Percentiles rank a stretch among this genome's conserved stretches.
phyloP scores from a whole-genome alignment of 805 yeast species.

The Jamesozyma hellenica region DNA sequence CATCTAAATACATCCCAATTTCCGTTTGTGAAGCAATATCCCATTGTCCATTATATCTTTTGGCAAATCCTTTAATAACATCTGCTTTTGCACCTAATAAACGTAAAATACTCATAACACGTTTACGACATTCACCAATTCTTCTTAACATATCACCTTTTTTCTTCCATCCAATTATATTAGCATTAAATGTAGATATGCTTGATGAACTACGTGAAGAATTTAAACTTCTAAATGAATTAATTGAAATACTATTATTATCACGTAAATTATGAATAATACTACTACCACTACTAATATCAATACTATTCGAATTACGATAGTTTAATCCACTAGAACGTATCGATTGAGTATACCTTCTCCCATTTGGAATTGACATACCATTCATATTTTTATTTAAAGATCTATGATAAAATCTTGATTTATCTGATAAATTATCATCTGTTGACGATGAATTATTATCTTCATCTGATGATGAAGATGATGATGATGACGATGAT shows the following conservation, averaged over 20 bases:
- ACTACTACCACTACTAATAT: background rate
- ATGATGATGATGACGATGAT: conserved; percentile 29
- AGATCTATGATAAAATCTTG: conserved; percentile 1
- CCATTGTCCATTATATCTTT: conserved; percentile 80
- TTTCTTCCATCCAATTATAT: conserved; percentile 67
- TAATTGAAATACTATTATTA: background rate
- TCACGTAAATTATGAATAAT: background rate
- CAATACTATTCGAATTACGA: background rate
- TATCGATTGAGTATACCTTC: too few species aligned
- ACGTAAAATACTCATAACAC: conserved; percentile 84
- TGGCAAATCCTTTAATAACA: conserved; percentile 92
- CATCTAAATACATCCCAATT: conserved; percentile 90
- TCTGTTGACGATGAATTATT: too few species aligned
- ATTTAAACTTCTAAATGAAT: conserved; percentile 1
- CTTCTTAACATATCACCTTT: conserved; percentile 92
- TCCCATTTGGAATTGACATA: too few species aligned
- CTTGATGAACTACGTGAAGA: conserved; percentile 25
- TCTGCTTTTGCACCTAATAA: conserved; percentile 89
- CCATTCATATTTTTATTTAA: background rate
- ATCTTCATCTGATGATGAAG: conserved; percentile 8
- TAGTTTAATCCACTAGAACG: background rate
- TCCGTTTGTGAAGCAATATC: conserved; percentile 71
- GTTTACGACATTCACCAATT: conserved; percentile 89
- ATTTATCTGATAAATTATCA: conserved; percentile 4
- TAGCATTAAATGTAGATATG: conserved; percentile 29